Percentiles rank a stretch among this genome's conserved stretches.
phyloP scores from a whole-genome alignment of 495 filamentous ascomycete genomes.

The Penicillium chermesinum region DNA sequence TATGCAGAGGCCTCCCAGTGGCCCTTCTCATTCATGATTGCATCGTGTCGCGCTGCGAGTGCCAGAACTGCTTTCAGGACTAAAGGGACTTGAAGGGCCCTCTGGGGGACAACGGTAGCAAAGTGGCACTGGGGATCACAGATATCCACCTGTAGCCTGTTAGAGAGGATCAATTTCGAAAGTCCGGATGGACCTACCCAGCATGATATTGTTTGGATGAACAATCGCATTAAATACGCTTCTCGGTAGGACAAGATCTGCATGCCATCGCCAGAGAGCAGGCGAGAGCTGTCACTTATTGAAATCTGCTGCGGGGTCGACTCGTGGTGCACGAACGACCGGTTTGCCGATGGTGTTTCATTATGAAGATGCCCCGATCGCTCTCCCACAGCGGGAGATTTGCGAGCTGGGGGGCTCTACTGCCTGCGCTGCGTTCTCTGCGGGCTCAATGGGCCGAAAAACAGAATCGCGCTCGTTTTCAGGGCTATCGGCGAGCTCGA shows the following conservation, averaged over 20 bases:
- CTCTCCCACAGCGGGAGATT: neutral
- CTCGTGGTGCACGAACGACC: neutral
- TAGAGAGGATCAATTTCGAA: neutral
- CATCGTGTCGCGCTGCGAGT: slow-evolving; percentile 32
- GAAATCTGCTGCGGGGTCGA: neutral
- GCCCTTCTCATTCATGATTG: slow-evolving; percentile 24
- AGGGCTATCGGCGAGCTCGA: slow-evolving; percentile 21
- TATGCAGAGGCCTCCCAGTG: slow-evolving; percentile 38
- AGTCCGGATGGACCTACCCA: slow-evolving; percentile 15
- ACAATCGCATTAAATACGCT: slow-evolving; percentile 30
- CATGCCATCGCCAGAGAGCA: neutral
- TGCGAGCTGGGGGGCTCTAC: neutral
- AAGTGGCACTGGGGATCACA: slow-evolving; percentile 35
- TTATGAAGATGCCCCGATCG: neutral
- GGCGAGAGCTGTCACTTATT: neutral
- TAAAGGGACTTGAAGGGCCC: slow-evolving; percentile 31
- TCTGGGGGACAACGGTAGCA: slow-evolving; percentile 29
- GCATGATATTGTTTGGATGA: slow-evolving; percentile 30
- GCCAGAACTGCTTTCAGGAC: slow-evolving; percentile 32
- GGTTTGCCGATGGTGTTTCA: neutral
- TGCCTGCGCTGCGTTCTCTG: neutral
- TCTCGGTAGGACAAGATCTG: slow-evolving; percentile 25
- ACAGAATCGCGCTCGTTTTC: neutral
- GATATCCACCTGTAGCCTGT: slow-evolving; percentile 26
- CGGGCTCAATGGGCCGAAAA: neutral